These are phyloP conservation scores for Oryza officinalis DNA, from an alignment of 176 grass and related monocot species.

Conservation along the genomic window DNA sequence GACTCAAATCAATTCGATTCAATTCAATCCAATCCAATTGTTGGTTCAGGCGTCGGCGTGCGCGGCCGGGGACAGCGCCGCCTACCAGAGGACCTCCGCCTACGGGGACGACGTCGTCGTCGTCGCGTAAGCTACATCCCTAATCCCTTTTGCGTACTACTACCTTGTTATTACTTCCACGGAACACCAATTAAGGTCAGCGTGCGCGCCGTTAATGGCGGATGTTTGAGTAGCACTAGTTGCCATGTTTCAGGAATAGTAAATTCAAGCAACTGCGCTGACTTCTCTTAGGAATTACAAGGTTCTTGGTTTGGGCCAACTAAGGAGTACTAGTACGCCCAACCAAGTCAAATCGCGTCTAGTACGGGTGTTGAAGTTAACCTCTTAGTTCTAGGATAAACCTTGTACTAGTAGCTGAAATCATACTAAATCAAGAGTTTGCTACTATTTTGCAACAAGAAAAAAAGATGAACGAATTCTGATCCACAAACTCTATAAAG, in stretches of 20 bases:
- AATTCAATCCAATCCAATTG: neutral
- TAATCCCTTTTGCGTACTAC: neutral
- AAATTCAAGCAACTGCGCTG: neutral
- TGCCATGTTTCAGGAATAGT: neutral
- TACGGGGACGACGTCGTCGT: constrained; percentile 88
- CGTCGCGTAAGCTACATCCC: constrained; percentile 63
- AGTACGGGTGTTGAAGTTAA: no score
- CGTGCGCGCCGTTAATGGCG: no score
- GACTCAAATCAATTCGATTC: neutral
- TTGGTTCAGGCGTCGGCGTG: constrained; percentile 64
- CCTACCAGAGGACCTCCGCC: constrained; percentile 70
- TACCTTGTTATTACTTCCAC: neutral
- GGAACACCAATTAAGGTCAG: neutral
- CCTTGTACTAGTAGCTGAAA: neutral
- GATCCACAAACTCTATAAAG: neutral
- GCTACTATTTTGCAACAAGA: neutral
- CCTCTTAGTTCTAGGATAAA: neutral
- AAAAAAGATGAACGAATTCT: neutral
- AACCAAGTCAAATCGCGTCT: neutral
- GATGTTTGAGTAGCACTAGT: neutral
- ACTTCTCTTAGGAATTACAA: neutral
- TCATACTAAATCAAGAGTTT: neutral
- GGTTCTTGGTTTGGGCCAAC: neutral
- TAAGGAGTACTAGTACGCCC: neutral
- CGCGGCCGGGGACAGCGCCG: constrained; percentile 90